Conservation (phyloP, 2,329 filamentous ascomycete genomes). For the Penicillium nordicum region DNA sequence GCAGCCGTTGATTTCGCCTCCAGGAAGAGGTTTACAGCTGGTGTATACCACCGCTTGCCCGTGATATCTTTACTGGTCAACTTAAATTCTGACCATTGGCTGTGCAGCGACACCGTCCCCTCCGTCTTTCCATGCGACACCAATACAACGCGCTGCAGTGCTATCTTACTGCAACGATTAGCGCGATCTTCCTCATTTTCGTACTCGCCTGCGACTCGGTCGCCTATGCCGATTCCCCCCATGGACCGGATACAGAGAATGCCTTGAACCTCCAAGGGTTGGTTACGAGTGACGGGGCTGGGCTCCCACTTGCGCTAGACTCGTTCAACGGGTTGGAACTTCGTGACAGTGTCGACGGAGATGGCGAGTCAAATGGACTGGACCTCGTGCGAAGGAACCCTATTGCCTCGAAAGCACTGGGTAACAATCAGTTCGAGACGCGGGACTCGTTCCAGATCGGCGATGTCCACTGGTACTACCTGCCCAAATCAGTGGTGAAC, state of each 20-base stretch:
- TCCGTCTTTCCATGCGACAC: slow-evolving; percentile 36
- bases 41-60: slow-evolving; percentile 3
- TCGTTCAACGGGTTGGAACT: slow-evolving; percentile 32
- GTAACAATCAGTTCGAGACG: slow-evolving; percentile 63
- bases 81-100: neutral
- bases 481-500: slow-evolving; percentile 56
- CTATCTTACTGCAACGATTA: slow-evolving; percentile 65
- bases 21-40: slow-evolving; percentile 4
- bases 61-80: neutral
- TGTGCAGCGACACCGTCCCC: slow-evolving; percentile 3
- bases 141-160: slow-evolving; percentile 67
- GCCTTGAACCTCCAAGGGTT: slow-evolving; percentile 40
- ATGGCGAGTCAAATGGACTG: slow-evolving; percentile 31
- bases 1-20: slow-evolving; percentile 2
- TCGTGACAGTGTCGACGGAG: slow-evolving; percentile 30
- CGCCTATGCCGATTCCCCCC: slow-evolving; percentile 58
- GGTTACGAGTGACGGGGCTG: slow-evolving; percentile 23
- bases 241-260: slow-evolving; percentile 47
- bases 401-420: slow-evolving; percentile 49
- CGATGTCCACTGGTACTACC: slow-evolving; percentile 60
- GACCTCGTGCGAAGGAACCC: slow-evolving; percentile 57
- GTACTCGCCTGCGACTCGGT: slow-evolving; percentile 58
- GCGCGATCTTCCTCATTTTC: slow-evolving; percentile 58
- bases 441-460: slow-evolving; percentile 62
- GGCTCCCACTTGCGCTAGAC: slow-evolving; percentile 26